Evolutionary conservation across 495 filamentous ascomycete species (phyloP), one percentile per base, ranked within the genome.

Genomic region (Chaetomium fimeti): DNA sequence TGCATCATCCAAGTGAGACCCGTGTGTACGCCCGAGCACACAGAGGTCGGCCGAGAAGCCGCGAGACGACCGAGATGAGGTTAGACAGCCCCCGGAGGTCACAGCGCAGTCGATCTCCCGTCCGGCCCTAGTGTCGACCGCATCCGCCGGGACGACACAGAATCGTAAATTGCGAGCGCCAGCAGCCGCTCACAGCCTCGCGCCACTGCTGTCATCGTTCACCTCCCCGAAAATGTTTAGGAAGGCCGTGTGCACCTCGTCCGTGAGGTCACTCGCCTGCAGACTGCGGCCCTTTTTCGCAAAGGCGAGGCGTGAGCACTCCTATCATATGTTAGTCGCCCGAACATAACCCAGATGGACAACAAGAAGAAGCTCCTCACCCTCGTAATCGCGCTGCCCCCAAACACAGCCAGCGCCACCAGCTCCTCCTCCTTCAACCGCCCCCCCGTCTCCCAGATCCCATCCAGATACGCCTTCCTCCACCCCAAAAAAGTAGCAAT

Each of bases 201-300:
- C 55, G 36, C 54, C 63, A 18, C 61, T 63, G 18, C 3, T 47
- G 52, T 67, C 67, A 0, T 57, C 71, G 25, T 75, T 74, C 15
- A 71, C 74, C 48, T 80, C 85, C n/a, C 84, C 89, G 74, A 97
- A 89, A 38, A 97, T 68, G 62, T 87, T 87, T 70, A 89, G 71
- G 74, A 97, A 98, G 16, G 92, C 90, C 25, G 81, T 81, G 65
- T 92, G 86, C 27, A 98, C 91, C 76, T 97, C 87, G 38, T 92
- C 91, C 2, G 94, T 97, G 74, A 98, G 80, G 77, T 98, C 94
- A 73, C 90, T 91, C 1, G 94, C 94, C 79, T 98, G 94, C 72
- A 98, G 78, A 71, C 90, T 91, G 68, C 94, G 84, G 5, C 94
- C 94, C 64, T 89, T 91, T 71, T 93, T 90, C 66, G 84, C 81